phyloP scores from a whole-genome alignment of 306 rosid genomes.

The Calophaca sinica region DNA sequence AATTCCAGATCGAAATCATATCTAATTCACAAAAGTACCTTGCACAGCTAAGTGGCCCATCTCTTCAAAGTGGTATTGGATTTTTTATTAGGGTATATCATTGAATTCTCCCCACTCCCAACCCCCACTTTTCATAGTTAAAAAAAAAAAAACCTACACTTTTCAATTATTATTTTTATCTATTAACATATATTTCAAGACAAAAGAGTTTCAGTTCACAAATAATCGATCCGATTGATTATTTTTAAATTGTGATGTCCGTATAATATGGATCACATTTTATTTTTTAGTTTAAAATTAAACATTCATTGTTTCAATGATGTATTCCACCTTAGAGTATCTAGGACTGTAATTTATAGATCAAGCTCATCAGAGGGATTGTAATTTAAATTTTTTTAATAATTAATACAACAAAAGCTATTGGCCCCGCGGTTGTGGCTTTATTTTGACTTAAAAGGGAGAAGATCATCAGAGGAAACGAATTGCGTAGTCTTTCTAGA shows the following conservation, averaged over 20 bases:
- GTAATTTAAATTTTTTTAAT: too few relatives aligned
- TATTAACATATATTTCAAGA: not conserved
- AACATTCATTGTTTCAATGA: not conserved
- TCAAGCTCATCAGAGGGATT: too few relatives aligned
- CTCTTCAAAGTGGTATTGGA: not conserved
- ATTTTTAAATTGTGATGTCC: not conserved
- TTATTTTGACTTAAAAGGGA: not conserved
- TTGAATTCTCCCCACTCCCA: not conserved
- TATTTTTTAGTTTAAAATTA: too few relatives aligned
- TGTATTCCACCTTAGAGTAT: not conserved
- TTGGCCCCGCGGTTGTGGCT: not conserved
- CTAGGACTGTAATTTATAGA: too few relatives aligned
- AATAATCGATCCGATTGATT: not conserved
- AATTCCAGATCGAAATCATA: constrained; percentile 8
- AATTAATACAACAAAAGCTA: too few relatives aligned
- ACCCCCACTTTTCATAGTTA: not conserved
- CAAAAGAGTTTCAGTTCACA: not conserved
- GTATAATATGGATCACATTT: not conserved
- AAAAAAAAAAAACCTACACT: too few relatives aligned
- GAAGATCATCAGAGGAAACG: not conserved
- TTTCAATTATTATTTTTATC: not conserved
- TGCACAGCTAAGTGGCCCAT: constrained; percentile 34
- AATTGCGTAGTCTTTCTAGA: too few relatives aligned
- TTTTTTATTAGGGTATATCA: not conserved
- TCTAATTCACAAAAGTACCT: not conserved